phyloP scores from a whole-genome alignment of 176 grass and related monocot species.

The Elaeis guineensis region DNA sequence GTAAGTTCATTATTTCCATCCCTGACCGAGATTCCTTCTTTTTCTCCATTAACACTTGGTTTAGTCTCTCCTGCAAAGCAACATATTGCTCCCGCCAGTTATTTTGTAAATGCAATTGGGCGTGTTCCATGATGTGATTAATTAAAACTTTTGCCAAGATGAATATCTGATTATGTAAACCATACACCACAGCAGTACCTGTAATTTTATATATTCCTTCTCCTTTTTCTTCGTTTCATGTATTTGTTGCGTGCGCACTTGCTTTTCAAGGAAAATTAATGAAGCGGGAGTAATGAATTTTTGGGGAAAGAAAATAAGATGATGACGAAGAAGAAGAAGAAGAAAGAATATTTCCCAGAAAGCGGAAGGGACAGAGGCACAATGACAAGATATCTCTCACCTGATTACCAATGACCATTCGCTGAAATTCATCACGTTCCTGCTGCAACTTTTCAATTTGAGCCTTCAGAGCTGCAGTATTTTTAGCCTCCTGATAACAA shows the following conservation, averaged over 20 bases:
- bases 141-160: too few species aligned
- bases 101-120: neutral
- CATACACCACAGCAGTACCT: slow-evolving; percentile 28
- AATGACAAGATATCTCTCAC: slow-evolving; percentile 28
- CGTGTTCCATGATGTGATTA: too few species aligned
- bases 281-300: slow-evolving; percentile 19
- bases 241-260: slow-evolving; percentile 93
- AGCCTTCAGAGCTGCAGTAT: slow-evolving; percentile 67
- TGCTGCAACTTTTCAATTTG: slow-evolving; percentile 96
- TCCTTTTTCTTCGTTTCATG: slow-evolving; percentile 99
- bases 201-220: slow-evolving; percentile 95
- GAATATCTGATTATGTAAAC: too few species aligned
- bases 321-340: neutral
- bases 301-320: neutral
- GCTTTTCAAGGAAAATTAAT: slow-evolving; percentile 44
- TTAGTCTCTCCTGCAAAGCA: slow-evolving; percentile 69
- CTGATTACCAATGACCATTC: slow-evolving; percentile 99
- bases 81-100: neutral
- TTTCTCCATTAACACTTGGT: slow-evolving; percentile 93
- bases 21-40: slow-evolving; percentile 94
- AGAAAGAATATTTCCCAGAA: neutral
- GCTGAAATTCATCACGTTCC: slow-evolving; percentile 95
- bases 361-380: neutral
- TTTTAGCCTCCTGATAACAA: slow-evolving; percentile 75
- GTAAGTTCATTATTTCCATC: slow-evolving; percentile 98